Base-by-base conservation (phyloP, 2,329 filamentous ascomycete species). In the Aureobasidium sp. region DNA sequence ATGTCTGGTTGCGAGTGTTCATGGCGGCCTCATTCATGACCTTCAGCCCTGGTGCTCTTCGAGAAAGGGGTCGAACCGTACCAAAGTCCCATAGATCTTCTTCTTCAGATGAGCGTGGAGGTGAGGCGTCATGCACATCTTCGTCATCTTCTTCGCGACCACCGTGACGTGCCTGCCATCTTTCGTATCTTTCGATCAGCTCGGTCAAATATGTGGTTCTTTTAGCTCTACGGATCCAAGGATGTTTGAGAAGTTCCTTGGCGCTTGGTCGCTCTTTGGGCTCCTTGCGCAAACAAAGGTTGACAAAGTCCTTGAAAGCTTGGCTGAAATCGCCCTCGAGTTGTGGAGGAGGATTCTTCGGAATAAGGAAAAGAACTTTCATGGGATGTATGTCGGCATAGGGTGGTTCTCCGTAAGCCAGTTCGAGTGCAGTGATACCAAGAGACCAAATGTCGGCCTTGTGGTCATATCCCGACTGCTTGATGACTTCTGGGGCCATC, bases 401-500 rank as follows among this genome's bases (percentile, higher is more conserved):
- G 0, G 93, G 93, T 27, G 93, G 93, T 72, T 97, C 92, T 66
- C 93, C 92, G 65, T 90, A 89, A 61, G 93, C 93, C 66, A 97
- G 77, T 74, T 97, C 93, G 46, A 97, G 83, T 1, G 93, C 92
- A 0, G 93, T 97, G 72, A 97, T 97, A 42, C 93, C 93, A 20
- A 97, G 80, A 1, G 93, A 97, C 93, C 93, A 97, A 63, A 97
- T 96, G 72, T 97, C 93, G 48, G 93, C 93, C 77, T 97, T 97
- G 78, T 96, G 91, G 74, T 97, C 93, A 78, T 97, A 97, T 53
- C 93, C 93, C 63, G 91, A 96, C 75, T 99, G 93, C 77, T 96
- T 96, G 75, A 99, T 99, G 61, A 97, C 93, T 77, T 99, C 93
- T 12, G 93, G 93, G 2, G 94, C 93, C 93, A 99, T 99, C 94